Evolutionary conservation across 2,329 filamentous ascomycete species (phyloP).

Genomic region (Knufia petricola): DNA sequence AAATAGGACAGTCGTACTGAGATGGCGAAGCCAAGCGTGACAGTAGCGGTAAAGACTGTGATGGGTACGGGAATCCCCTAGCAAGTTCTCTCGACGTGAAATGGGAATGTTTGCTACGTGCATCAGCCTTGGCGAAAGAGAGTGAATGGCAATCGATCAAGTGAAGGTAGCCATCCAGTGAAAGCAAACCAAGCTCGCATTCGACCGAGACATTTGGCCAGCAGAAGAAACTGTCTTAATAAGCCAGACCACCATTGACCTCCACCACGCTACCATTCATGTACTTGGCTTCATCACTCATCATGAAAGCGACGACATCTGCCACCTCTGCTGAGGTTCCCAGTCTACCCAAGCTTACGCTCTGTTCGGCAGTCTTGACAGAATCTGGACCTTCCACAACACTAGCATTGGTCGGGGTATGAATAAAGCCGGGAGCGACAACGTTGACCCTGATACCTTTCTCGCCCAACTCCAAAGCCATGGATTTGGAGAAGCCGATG

Average conservation of each 20-base stretch:
- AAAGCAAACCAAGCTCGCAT: too few relatives aligned
- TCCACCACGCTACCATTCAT: constrained; percentile 35
- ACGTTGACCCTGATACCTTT: constrained; percentile 31
- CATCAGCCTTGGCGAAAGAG: too few relatives aligned
- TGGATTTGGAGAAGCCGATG: constrained; percentile 35
- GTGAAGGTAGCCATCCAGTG: too few relatives aligned
- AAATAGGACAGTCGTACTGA: too few relatives aligned
- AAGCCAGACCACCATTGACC: constrained; percentile 35
- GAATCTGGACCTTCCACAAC: constrained; percentile 30
- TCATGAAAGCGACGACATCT: constrained; percentile 36
- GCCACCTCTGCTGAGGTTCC: constrained; percentile 30
- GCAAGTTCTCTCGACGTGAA: too few relatives aligned
- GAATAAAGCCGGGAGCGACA: constrained; percentile 36
- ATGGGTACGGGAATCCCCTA: too few relatives aligned
- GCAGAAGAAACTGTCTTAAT: background rate
- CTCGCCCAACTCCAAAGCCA: constrained; percentile 27
- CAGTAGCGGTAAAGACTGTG: too few relatives aligned
- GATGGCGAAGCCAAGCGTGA: too few relatives aligned
- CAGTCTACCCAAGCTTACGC: constrained; percentile 39
- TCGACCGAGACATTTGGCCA: too few relatives aligned
- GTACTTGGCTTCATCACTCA: constrained; percentile 38
- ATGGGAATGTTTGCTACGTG: too few relatives aligned
- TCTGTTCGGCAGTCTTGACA: constrained; percentile 23
- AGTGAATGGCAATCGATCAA: too few relatives aligned
- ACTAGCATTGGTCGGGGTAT: constrained; percentile 36